A percentile compares a stretch with the other conserved stretches of the same genome.
phyloP scores from a whole-genome alignment of 2,329 filamentous ascomycete species.

The Fusarium cyanostomum region DNA sequence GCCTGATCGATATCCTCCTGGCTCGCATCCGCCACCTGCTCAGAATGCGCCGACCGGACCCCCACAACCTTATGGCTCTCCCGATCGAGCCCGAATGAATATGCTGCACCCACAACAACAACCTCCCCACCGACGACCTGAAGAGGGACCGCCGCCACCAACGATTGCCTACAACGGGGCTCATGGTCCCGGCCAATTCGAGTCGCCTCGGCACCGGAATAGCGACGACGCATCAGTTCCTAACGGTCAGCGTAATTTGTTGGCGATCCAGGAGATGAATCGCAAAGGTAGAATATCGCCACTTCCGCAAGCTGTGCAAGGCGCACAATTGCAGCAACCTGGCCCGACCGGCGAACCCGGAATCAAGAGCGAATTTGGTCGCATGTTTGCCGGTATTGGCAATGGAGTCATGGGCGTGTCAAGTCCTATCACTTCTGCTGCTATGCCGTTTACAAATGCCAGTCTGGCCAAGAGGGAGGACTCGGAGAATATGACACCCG shows the following conservation, averaged over 20 bases:
- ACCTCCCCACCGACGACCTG: constrained; percentile 55
- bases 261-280: constrained; percentile 84
- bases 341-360: constrained; percentile 84
- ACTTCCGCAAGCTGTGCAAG: constrained; percentile 91
- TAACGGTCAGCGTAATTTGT: constrained; percentile 67
- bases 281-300: constrained; percentile 87
- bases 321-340: constrained; percentile 82
- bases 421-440: constrained; percentile 58
- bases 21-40: constrained; percentile 49
- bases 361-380: constrained; percentile 94
- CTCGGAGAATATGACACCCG: constrained; percentile 55
- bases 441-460: constrained; percentile 57
- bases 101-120: constrained; percentile 49
- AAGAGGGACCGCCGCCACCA: constrained; percentile 61
- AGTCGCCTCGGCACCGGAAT: constrained; percentile 49
- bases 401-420: constrained; percentile 64
- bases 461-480: constrained; percentile 64
- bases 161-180: constrained; percentile 60
- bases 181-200: constrained; percentile 54
- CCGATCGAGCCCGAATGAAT: constrained; percentile 59
- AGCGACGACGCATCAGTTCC: constrained; percentile 66
- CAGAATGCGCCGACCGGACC: constrained; percentile 40
- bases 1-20: constrained; percentile 48
- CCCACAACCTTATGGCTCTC: constrained; percentile 57
- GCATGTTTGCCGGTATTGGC: constrained; percentile 94